phyloP scores from a whole-genome alignment of 2,329 filamentous ascomycete species.

The Elsinoe ampelina region DNA sequence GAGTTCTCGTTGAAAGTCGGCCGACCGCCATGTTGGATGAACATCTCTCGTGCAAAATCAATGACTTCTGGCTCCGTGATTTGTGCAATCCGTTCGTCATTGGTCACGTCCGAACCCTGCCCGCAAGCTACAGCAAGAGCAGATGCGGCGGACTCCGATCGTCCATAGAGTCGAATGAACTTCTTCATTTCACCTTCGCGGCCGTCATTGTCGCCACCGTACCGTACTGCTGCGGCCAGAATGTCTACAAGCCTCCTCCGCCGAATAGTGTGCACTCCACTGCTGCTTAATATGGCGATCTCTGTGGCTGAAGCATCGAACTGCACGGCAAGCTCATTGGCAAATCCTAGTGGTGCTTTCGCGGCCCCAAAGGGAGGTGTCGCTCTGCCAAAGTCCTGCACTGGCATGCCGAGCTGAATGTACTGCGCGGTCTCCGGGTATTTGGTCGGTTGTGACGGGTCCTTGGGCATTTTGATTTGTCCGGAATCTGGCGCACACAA shows the following conservation, averaged over 20 bases:
- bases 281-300: conserved; percentile 84
- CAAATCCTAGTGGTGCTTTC: conserved; percentile 64
- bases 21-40: conserved; percentile 87
- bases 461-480: conserved; percentile 50
- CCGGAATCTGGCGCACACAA: conserved; percentile 81
- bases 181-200: conserved; percentile 72
- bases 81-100: conserved; percentile 58
- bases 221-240: conserved; percentile 72
- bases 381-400: conserved; percentile 70
- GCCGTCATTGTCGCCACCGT: conserved; percentile 65
- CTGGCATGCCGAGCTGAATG: conserved; percentile 63
- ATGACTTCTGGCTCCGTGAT: conserved; percentile 76
- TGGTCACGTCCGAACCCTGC: conserved; percentile 72
- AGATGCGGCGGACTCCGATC: conserved; percentile 79
- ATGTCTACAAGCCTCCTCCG: conserved; percentile 81
- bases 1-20: conserved; percentile 75
- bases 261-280: conserved; percentile 77
- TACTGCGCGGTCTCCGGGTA: conserved; percentile 75
- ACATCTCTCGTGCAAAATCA: conserved; percentile 74
- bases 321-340: conserved; percentile 93
- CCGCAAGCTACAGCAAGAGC: conserved; percentile 91
- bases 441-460: conserved; percentile 31
- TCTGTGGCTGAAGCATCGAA: conserved; percentile 77
- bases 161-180: conserved; percentile 78
- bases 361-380: conserved; percentile 64